These are phyloP conservation scores for Catunica adiposa DNA, from an alignment of 2,329 filamentous ascomycete species.

Conservation along the genomic window DNA sequence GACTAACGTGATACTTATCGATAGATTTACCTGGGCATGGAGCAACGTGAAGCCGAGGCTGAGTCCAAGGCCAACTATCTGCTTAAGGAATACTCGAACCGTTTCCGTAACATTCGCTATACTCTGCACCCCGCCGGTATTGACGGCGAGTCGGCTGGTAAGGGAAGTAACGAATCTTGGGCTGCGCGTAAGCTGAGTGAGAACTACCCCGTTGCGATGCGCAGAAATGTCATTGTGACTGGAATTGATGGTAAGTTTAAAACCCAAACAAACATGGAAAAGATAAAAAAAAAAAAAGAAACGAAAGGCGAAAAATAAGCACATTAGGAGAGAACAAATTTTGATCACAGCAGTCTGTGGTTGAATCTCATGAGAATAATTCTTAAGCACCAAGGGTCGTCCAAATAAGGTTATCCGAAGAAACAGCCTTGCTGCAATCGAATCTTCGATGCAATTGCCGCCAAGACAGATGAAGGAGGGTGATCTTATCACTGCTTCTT, in stretches of 20 bases:
- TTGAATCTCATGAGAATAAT: not conserved
- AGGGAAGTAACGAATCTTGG: constrained; percentile 60
- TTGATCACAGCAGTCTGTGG: too few species aligned
- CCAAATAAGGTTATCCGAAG: constrained; percentile 2
- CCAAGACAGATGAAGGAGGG: not conserved
- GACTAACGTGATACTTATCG: not conserved
- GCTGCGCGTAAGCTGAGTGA: constrained; percentile 49
- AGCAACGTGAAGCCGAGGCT: constrained; percentile 45
- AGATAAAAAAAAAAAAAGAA: not conserved
- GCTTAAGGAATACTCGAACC: constrained; percentile 44
- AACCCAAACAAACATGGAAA: not conserved
- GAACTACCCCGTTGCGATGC: constrained; percentile 35
- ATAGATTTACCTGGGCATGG: constrained; percentile 58
- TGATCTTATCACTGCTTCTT: not conserved
- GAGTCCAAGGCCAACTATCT: constrained; percentile 45
- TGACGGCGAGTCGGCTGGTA: constrained; percentile 52
- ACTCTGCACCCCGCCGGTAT: constrained; percentile 51
- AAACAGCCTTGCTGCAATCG: not conserved
- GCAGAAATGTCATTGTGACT: constrained; percentile 50
- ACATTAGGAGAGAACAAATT: not conserved
- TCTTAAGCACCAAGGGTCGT: not conserved
- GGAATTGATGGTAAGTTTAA: constrained; percentile 50
- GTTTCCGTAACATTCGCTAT: constrained; percentile 49
- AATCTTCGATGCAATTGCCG: too few species aligned
- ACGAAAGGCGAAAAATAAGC: not conserved